Base-by-base conservation (phyloP, 129 eudicot species). In the Artemisia tridentata region DNA sequence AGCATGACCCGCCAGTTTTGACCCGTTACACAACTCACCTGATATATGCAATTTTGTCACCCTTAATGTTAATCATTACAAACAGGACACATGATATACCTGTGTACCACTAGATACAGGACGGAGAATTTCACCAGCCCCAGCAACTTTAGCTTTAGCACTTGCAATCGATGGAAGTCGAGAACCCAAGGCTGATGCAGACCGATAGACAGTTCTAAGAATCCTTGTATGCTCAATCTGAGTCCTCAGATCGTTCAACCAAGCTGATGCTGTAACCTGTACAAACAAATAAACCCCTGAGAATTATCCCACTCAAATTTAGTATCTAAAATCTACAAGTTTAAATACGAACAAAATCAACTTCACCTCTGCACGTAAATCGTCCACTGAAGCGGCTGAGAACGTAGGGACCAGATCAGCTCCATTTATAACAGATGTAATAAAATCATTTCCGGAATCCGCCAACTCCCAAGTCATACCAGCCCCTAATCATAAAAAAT, bases 401-500 rank as follows among this genome's bases (percentile, higher is more conserved):
- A 90, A 95, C 15, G 99, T 87, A 43, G 96, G 99, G 68, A 95
- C 99, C 74, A 95, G 65, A 80, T 90, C 99, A 50, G 97, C 99
- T 73, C 97, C 97, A 78, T 90, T 95, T 62, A 95, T 86, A 65
- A 95, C 87, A 52, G 99, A 73, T 55, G 96, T 90, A 78, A 95
- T 80, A 48, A 89, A 88, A 25, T 90, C 93, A 80, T 68, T 77
- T 21, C 99, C 93, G 0, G 97, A 95, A 71, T 90, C 99, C 2
- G 96, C 97, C 80, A 95, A 82, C 67, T 95, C 97, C 97, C 99
- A 90, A 48, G 97, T 85, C 99, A 95, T 88, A 69, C 99, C 90
- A 67, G 99, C 99, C 77, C 93, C 99, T 95, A 68, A 85, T 31
- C 52, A 67, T 55, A 56, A 43, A 3, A 56, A 56, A 60, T 16